Conservation (phyloP, 2,329 filamentous ascomycete genomes). For the Fusarium poae region DNA sequence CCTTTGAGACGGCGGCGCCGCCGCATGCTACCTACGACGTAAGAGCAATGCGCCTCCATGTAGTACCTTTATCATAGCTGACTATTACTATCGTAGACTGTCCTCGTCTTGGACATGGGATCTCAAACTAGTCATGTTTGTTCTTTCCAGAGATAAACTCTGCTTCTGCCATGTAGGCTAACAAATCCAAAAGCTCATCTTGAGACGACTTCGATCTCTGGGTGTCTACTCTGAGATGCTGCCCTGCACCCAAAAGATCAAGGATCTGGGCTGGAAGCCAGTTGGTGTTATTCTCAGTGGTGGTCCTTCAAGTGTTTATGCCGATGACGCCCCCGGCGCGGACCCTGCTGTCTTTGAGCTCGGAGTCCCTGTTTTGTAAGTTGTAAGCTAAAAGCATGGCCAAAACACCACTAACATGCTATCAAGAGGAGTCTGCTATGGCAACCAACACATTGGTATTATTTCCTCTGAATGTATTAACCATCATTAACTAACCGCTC, state of each 20-base stretch:
- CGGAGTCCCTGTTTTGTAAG: slow-evolving; percentile 48
- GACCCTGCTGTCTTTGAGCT: slow-evolving; percentile 72
- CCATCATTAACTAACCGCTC: neutral
- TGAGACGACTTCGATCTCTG: slow-evolving; percentile 71
- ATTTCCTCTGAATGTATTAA: slow-evolving; percentile 71
- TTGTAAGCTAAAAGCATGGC: neutral
- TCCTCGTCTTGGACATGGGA: slow-evolving; percentile 10
- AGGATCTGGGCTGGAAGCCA: slow-evolving; percentile 60
- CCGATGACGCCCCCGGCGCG: slow-evolving; percentile 71
- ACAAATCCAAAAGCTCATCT: slow-evolving; percentile 4
- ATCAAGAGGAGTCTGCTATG: slow-evolving; percentile 49
- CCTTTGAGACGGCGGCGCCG: slow-evolving; percentile 2
- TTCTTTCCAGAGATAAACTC: neutral
- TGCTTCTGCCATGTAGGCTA: neutral
- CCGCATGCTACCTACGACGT: slow-evolving; percentile 13
- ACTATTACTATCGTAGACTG: slow-evolving; percentile 4
- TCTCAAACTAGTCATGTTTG: slow-evolving; percentile 11
- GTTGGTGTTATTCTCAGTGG: slow-evolving; percentile 78
- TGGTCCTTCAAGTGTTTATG: slow-evolving; percentile 81
- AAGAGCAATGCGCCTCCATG: slow-evolving; percentile 6
- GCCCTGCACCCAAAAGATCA: slow-evolving; percentile 49
- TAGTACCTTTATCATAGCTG: slow-evolving; percentile 5
- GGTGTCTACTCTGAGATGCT: slow-evolving; percentile 77
- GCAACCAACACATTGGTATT: slow-evolving; percentile 11
- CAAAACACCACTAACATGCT: slow-evolving; percentile 21